Percentiles rank a stretch among this genome's conserved stretches.
These are phyloP conservation scores for Cystobasidium onofrii DNA, from an alignment of 768 basidiomycete species.

Conservation along the genomic window DNA sequence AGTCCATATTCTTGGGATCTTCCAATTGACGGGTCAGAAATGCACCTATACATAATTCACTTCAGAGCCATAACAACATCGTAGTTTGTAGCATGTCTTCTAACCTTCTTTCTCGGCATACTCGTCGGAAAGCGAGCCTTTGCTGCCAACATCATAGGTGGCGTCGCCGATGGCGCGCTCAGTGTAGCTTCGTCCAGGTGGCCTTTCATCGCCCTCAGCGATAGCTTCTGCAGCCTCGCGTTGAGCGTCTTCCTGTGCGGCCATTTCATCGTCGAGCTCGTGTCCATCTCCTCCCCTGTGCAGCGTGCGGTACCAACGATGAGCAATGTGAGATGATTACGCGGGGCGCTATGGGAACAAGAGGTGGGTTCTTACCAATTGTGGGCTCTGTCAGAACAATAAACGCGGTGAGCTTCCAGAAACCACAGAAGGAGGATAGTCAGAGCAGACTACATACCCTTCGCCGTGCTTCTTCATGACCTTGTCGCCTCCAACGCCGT, in stretches of 20 bases:
- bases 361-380: conserved; percentile 13
- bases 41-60: background rate
- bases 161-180: background rate
- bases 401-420: background rate
- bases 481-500: conserved; percentile 18
- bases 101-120: conserved; percentile 17
- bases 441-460: too few species aligned
- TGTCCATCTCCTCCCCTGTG: conserved; percentile 9
- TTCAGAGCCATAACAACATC: too few species aligned
- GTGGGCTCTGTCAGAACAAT: background rate
- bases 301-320: too few species aligned
- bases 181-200: conserved; percentile 6
- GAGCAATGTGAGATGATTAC: too few species aligned
- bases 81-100: background rate
- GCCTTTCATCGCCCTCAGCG: conserved; percentile 23
- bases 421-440: too few species aligned
- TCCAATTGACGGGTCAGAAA: background rate
- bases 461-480: conserved; percentile 27
- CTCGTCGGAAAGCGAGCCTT: conserved; percentile 24
- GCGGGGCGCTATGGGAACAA: too few species aligned
- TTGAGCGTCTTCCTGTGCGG: conserved; percentile 15
- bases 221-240: conserved; percentile 24
- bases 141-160: background rate
- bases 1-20: conserved; percentile 27
- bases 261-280: conserved; percentile 24